Percentiles rank a stretch among this genome's conserved stretches.
These are phyloP conservation scores for Amanita polypyramis DNA, from an alignment of 768 basidiomycete genomes.

Conservation along the genomic window DNA sequence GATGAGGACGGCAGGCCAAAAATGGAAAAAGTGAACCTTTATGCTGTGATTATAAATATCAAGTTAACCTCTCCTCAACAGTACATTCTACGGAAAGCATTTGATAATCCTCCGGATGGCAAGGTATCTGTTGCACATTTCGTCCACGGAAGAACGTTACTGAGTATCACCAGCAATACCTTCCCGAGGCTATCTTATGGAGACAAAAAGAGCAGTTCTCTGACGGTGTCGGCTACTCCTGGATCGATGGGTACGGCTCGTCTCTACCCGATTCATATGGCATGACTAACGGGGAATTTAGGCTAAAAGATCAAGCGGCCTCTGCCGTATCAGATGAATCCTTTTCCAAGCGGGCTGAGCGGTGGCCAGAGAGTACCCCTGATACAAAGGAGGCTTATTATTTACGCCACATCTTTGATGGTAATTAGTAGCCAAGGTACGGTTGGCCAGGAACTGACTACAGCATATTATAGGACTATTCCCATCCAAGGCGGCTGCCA, in stretches of 20 bases:
- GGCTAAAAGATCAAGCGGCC: conserved; percentile 76
- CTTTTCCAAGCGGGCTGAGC: conserved; percentile 58
- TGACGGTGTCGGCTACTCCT: conserved; percentile 96
- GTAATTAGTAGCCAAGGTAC: conserved; percentile 22
- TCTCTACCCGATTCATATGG: neutral
- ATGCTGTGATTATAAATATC: conserved; percentile 3
- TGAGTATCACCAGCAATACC: conserved; percentile 54
- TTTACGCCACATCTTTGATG: conserved; percentile 87
- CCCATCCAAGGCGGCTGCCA: conserved; percentile 76
- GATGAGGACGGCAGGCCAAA: conserved; percentile 82
- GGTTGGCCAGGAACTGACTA: neutral
- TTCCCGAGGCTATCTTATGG: conserved; percentile 93
- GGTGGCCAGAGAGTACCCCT: conserved; percentile 74
- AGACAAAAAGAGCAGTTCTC: conserved; percentile 99
- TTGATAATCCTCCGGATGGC: conserved; percentile 75
- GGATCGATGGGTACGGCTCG: conserved; percentile 84
- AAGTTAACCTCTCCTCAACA: conserved; percentile 18
- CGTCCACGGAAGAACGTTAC: neutral
- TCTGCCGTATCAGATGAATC: conserved; percentile 69
- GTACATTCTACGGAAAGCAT: conserved; percentile 95
- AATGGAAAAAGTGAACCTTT: conserved; percentile 84
- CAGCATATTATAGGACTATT: conserved; percentile 48
- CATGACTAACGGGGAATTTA: conserved; percentile 17
- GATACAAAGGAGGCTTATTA: conserved; percentile 96
- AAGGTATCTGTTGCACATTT: conserved; percentile 32